Evolutionary conservation across 1,284 basidiomycete genomes (phyloP).

Genomic region (Sporisorium scitamineum): DNA sequence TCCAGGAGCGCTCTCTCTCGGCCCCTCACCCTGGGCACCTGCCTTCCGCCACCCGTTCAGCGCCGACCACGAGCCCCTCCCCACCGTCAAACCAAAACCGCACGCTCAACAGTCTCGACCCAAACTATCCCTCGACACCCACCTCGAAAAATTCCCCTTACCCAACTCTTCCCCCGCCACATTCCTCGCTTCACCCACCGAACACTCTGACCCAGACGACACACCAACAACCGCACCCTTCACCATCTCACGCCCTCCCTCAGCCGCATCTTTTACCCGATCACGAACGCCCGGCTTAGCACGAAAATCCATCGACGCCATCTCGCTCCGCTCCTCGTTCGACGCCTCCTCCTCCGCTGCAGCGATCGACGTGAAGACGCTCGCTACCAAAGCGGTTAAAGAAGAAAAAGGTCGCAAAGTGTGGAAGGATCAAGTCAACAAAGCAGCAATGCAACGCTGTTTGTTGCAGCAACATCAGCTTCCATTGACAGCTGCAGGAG

Average conservation of each 20-base stretch:
- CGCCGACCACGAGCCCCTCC: conserved; percentile 3
- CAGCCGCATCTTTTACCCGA: neutral
- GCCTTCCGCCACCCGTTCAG: conserved; percentile 34
- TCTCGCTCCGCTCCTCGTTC: conserved; percentile 15
- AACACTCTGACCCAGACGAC: neutral
- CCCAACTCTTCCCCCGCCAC: neutral
- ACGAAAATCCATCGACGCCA: conserved; percentile 38
- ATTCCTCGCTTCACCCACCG: conserved; percentile 9
- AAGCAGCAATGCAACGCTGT: conserved; percentile 24
- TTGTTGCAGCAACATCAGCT: conserved; percentile 19
- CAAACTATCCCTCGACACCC: conserved; percentile 26
- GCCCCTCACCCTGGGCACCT: conserved; percentile 24
- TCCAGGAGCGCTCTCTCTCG: conserved; percentile 26
- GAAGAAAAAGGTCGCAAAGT: conserved; percentile 27
- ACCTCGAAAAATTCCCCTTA: neutral
- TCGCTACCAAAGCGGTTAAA: conserved; percentile 33
- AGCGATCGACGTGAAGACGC: conserved; percentile 33
- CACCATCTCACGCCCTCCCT: conserved; percentile 22
- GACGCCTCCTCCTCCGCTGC: conserved; percentile 10
- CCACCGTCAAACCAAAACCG: conserved; percentile 22
- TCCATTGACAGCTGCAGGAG: neutral
- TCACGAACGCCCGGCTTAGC: conserved; percentile 3
- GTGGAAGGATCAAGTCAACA: conserved; percentile 45
- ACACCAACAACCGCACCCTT: too few relatives aligned
- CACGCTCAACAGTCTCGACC: conserved; percentile 5